Evolutionary conservation across 2,329 filamentous ascomycete genomes (phyloP).

Genomic region (Fonsecaea pugnacius): DNA sequence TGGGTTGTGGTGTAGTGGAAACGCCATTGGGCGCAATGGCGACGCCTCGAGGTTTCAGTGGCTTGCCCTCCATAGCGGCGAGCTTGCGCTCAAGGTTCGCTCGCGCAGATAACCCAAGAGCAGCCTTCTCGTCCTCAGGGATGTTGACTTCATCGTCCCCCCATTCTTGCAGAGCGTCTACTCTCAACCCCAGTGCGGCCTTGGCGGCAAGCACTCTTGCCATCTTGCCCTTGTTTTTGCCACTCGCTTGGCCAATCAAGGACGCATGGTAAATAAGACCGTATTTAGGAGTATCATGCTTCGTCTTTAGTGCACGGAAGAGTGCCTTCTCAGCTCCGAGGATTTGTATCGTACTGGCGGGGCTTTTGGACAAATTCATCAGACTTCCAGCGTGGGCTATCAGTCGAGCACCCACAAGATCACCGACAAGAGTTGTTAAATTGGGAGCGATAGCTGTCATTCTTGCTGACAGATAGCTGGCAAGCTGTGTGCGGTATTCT

Average conservation of each 20-base stretch:
- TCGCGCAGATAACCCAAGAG: slow-evolving; percentile 69
- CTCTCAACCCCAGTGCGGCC: slow-evolving; percentile 87
- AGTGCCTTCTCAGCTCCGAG: slow-evolving; percentile 98
- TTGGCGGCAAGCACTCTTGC: slow-evolving; percentile 95
- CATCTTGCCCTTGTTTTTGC: slow-evolving; percentile 99
- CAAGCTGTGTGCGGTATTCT: slow-evolving; percentile 85
- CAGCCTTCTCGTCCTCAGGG: slow-evolving; percentile 83
- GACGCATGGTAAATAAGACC: slow-evolving; percentile 92
- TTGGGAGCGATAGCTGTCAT: slow-evolving; percentile 98
- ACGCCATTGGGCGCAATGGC: slow-evolving; percentile 76
- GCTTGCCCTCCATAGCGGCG: slow-evolving; percentile 80
- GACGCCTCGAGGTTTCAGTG: slow-evolving; percentile 75
- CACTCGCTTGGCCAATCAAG: slow-evolving; percentile 93
- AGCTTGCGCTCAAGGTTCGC: slow-evolving; percentile 56
- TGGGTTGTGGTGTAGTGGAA: slow-evolving; percentile 60
- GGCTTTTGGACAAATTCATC: slow-evolving; percentile 91
- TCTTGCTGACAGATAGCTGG: slow-evolving; percentile 84
- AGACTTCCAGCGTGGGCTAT: slow-evolving; percentile 95
- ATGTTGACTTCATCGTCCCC: slow-evolving; percentile 66
- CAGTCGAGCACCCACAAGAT: slow-evolving; percentile 89
- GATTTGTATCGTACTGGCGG: slow-evolving; percentile 95
- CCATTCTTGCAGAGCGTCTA: slow-evolving; percentile 85
- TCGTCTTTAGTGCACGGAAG: slow-evolving; percentile 97
- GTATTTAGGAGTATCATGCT: slow-evolving; percentile 98
- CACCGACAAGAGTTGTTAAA: slow-evolving; percentile 87